These are phyloP conservation scores for Jacaranda mimosifolia DNA, from an alignment of 257 asterid species.

Conservation along the genomic window DNA sequence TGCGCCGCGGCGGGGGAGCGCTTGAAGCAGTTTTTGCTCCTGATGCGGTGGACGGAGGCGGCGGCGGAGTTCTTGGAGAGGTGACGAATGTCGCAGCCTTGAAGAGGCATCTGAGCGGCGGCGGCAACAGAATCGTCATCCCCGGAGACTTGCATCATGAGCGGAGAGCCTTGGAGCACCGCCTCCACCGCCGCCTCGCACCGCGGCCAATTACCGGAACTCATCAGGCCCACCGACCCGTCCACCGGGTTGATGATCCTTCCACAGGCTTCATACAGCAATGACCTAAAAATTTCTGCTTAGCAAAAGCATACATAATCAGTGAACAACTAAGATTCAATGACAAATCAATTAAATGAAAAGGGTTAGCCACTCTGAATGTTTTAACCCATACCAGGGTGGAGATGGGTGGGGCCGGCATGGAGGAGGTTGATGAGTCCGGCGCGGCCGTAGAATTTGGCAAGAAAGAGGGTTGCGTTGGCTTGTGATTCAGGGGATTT, in stretches of 20 bases:
- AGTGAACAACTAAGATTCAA: neutral
- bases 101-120: slow-evolving; percentile 43
- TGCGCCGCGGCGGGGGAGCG: slow-evolving; percentile 35
- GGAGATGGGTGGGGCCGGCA: slow-evolving; percentile 72
- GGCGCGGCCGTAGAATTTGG: slow-evolving; percentile 90
- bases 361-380: neutral
- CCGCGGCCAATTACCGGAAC: slow-evolving; percentile 71
- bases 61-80: slow-evolving; percentile 47
- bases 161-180: slow-evolving; percentile 61
- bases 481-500: slow-evolving; percentile 74
- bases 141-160: slow-evolving; percentile 39
- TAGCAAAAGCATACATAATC: neutral
- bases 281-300: slow-evolving; percentile 67
- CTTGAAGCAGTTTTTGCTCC: slow-evolving; percentile 55
- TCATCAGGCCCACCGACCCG: slow-evolving; percentile 76
- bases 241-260: slow-evolving; percentile 75
- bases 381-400: slow-evolving; percentile 66
- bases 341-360: neutral
- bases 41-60: slow-evolving; percentile 40
- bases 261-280: slow-evolving; percentile 89
- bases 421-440: slow-evolving; percentile 79
- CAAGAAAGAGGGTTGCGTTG: slow-evolving; percentile 85
- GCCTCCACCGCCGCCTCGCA: slow-evolving; percentile 82
- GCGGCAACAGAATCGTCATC: slow-evolving; percentile 25
- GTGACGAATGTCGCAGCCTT: slow-evolving; percentile 78